Conservation (phyloP, 345 rosid genomes). For the Gossypium ekmanianum region DNA sequence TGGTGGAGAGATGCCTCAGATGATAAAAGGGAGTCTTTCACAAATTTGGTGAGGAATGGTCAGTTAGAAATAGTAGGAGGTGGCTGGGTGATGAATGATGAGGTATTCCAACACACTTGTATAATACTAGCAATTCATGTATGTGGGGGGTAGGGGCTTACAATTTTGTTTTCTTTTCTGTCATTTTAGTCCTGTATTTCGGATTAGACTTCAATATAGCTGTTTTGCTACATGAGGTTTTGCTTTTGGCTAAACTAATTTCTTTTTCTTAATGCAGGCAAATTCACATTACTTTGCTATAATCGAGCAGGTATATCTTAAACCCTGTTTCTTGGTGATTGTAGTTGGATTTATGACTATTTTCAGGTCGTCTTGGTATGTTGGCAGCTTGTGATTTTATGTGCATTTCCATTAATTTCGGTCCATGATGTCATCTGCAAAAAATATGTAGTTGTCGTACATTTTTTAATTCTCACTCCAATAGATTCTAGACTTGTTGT, state of each 20-base stretch:
- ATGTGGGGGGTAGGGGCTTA: neutral
- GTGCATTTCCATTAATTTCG: neutral
- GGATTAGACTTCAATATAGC: neutral
- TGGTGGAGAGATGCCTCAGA: conserved; percentile 97
- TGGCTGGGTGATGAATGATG: conserved; percentile 99
- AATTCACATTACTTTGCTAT: conserved; percentile 96
- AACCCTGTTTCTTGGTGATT: neutral
- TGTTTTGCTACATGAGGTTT: neutral
- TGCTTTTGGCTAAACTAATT: conserved; percentile 5
- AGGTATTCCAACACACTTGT: conserved; percentile 45
- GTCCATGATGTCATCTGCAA: neutral
- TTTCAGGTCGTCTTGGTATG: neutral
- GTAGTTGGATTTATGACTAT: conserved; percentile 4
- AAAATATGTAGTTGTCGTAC: neutral
- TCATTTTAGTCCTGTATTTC: neutral
- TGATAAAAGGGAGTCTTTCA: conserved; percentile 57
- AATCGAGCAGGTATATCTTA: conserved; percentile 75
- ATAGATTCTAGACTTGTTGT: no score
- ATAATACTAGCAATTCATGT: neutral
- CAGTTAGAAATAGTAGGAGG: conserved; percentile 98
- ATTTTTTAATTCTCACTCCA: neutral
- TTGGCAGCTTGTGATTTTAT: neutral
- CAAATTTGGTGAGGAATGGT: conserved; percentile 73
- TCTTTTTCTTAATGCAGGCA: conserved; percentile 58
- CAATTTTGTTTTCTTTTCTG: neutral